Conservation (phyloP, 1,284 basidiomycete genomes). For the Vanrija sp. region DNA sequence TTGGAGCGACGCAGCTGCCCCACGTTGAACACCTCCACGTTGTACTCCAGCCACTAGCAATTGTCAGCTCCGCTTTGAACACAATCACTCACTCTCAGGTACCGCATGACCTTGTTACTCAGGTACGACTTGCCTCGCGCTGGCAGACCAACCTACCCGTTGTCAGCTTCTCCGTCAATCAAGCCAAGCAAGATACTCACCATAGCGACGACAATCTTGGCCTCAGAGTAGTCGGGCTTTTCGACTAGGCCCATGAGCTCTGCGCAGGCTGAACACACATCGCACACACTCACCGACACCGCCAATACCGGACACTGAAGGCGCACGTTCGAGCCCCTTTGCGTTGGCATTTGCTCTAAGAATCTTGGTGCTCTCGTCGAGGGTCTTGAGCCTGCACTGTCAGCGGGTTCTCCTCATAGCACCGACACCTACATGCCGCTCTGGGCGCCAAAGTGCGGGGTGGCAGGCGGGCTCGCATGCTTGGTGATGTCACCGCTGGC, state of each 20-base stretch:
- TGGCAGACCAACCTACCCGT: slow-evolving; percentile 65
- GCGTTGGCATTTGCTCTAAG: slow-evolving; percentile 34
- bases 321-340: slow-evolving; percentile 41
- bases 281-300: slow-evolving; percentile 37
- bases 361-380: slow-evolving; percentile 47
- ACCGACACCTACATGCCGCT: neutral
- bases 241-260: slow-evolving; percentile 58
- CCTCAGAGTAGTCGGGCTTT: slow-evolving; percentile 96
- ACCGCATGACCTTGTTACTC: slow-evolving; percentile 77
- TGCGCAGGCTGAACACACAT: too few relatives aligned
- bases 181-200: slow-evolving; percentile 51
- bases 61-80: neutral
- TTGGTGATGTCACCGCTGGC: too few relatives aligned
- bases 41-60: slow-evolving; percentile 91
- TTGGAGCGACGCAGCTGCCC: slow-evolving; percentile 88
- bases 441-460: slow-evolving; percentile 50
- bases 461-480: slow-evolving; percentile 34
- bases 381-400: slow-evolving; percentile 33
- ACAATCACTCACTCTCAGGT: slow-evolving; percentile 60
- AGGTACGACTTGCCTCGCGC: slow-evolving; percentile 81
- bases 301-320: slow-evolving; percentile 50
- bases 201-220: slow-evolving; percentile 98
- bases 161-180: neutral
- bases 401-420: neutral
- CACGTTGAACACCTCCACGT: slow-evolving; percentile 98